Percentiles rank a stretch among this genome's conserved stretches.
These are phyloP conservation scores for Mortierella claussenii DNA, from an alignment of 192 early-diverging fungal species.

Conservation along the genomic window DNA sequence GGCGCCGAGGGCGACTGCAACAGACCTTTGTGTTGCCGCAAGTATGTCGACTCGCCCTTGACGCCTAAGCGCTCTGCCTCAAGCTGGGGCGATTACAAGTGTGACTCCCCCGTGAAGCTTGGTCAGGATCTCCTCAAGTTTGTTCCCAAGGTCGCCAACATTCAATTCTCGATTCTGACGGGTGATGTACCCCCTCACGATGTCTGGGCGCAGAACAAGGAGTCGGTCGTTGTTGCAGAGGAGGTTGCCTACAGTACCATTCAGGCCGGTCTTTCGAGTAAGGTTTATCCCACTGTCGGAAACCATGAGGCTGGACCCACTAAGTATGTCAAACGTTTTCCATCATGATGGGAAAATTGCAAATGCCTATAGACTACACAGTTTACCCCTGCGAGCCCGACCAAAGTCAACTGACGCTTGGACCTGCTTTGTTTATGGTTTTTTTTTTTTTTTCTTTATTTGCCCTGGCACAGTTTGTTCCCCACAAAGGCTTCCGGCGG, in stretches of 20 bases:
- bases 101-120: constrained; percentile 60
- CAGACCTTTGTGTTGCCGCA: constrained; percentile 63
- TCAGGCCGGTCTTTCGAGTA: constrained; percentile 36
- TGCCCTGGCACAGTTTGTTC: constrained; percentile 19
- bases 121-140: constrained; percentile 57
- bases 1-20: constrained; percentile 61
- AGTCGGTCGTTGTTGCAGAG: constrained; percentile 52
- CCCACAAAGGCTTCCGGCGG: constrained; percentile 42
- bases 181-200: constrained; percentile 69
- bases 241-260: constrained; percentile 48
- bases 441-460: not conserved
- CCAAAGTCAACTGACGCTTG: not conserved
- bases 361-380: too few relatives aligned
- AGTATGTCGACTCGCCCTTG: constrained; percentile 50
- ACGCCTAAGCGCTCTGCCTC: constrained; percentile 49
- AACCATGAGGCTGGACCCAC: constrained; percentile 67
- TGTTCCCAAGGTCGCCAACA: constrained; percentile 55
- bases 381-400: too few relatives aligned
- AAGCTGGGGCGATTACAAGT: constrained; percentile 61
- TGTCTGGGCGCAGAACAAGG: constrained; percentile 58
- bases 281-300: constrained; percentile 62
- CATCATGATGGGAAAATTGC: too few relatives aligned
- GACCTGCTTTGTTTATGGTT: too few relatives aligned
- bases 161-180: constrained; percentile 62
- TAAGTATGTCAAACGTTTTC: constrained; percentile 38